These are phyloP conservation scores for Pyracantha coccinea DNA, from an alignment of 331 rosid genomes.

Conservation along the genomic window DNA sequence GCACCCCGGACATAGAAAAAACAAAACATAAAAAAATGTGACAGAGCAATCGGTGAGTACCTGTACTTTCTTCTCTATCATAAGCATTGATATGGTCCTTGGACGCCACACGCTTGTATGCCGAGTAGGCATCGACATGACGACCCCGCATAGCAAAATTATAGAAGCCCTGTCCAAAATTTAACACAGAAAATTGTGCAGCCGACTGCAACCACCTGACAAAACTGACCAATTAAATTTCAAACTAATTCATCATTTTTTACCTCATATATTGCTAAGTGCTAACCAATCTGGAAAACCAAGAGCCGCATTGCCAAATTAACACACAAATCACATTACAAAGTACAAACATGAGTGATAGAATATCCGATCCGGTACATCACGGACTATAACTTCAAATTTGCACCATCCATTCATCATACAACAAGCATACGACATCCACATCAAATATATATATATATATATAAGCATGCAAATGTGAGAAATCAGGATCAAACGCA, in stretches of 20 bases:
- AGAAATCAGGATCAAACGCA: not conserved
- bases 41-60: slow-evolving; percentile 22
- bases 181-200: slow-evolving; percentile 8
- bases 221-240: not conserved
- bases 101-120: slow-evolving; percentile 42
- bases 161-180: slow-evolving; percentile 22
- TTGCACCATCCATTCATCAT: not conserved
- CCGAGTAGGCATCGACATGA: slow-evolving; percentile 18
- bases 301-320: not conserved
- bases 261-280: not conserved
- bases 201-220: slow-evolving; percentile 21
- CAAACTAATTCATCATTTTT: not conserved
- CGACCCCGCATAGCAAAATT: slow-evolving; percentile 63
- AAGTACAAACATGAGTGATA: not conserved
- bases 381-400: not conserved
- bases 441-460: too few relatives aligned
- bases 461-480: not conserved
- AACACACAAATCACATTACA: not conserved
- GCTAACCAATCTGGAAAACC: not conserved
- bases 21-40: not conserved
- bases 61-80: slow-evolving; percentile 46
- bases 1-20: not conserved
- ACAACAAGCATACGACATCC: not conserved
- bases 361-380: not conserved
- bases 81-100: slow-evolving; percentile 28